Conservation (phyloP, 2,329 filamentous ascomycete species). For the Karstenula rhodostoma region DNA sequence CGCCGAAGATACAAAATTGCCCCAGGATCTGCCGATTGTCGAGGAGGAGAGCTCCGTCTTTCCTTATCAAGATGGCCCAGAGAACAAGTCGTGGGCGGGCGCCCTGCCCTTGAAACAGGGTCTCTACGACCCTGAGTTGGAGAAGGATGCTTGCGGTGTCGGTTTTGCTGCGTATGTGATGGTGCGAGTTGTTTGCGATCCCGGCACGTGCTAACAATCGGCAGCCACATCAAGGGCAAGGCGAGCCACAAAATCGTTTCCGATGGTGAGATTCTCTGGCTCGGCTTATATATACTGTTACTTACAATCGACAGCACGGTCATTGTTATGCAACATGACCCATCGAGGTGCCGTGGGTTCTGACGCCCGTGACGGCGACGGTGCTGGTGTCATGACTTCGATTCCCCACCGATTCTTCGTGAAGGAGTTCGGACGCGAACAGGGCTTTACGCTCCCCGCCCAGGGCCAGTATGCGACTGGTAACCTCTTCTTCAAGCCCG, state of each 20-base stretch:
- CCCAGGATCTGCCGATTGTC: slow-evolving; percentile 58
- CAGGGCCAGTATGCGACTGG: slow-evolving; percentile 94
- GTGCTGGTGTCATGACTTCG: slow-evolving; percentile 98
- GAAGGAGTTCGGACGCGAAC: slow-evolving; percentile 96
- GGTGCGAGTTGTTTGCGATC: slow-evolving; percentile 1
- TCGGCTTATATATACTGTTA: slow-evolving; percentile 23
- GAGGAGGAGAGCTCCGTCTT: slow-evolving; percentile 72
- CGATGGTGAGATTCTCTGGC: slow-evolving; percentile 74
- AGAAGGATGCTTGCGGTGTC: slow-evolving; percentile 99
- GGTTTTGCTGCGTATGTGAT: slow-evolving; percentile 90
- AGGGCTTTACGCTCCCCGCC: slow-evolving; percentile 84
- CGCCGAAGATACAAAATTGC: slow-evolving; percentile 59
- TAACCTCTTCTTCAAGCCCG: slow-evolving; percentile 98
- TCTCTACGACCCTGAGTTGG: slow-evolving; percentile 93
- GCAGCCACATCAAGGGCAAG: slow-evolving; percentile 94
- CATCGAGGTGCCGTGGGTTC: slow-evolving; percentile 98
- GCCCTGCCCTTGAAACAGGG: slow-evolving; percentile 97
- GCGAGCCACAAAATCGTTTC: slow-evolving; percentile 98
- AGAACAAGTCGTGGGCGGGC: slow-evolving; percentile 93
- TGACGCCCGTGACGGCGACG: slow-evolving; percentile 96
- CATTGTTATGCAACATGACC: slow-evolving; percentile 99
- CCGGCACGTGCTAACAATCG: slow-evolving; percentile 32
- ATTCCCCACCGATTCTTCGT: slow-evolving; percentile 98
- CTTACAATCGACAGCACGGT: slow-evolving; percentile 70
- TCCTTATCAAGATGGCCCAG: slow-evolving; percentile 79